A percentile compares a stretch with the other conserved stretches of the same genome.
Evolutionary conservation across 2,329 filamentous ascomycete species (phyloP).

Genomic region (Nakataea oryzae): DNA sequence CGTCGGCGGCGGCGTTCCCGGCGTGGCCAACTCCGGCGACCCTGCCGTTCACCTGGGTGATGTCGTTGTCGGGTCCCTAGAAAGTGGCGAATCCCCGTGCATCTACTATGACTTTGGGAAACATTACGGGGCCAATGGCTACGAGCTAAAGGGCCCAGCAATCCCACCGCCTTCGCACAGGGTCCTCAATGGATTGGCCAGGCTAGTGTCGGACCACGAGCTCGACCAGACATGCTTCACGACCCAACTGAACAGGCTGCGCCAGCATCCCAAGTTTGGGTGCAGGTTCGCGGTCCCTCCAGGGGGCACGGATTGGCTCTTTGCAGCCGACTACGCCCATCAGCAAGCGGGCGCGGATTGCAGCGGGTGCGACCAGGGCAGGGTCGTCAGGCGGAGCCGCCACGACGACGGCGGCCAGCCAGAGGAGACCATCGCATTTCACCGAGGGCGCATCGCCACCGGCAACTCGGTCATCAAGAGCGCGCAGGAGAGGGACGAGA

Average conservation of each 20-base stretch:
- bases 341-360: neutral
- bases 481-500: slow-evolving; percentile 17
- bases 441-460: slow-evolving; percentile 18
- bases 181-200: neutral
- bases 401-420: neutral
- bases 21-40: neutral
- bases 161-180: too few relatives aligned
- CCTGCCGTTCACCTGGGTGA: slow-evolving; percentile 6
- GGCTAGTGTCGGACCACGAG: slow-evolving; percentile 2
- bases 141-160: neutral
- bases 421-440: slow-evolving; percentile 4
- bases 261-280: neutral
- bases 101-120: slow-evolving; percentile 16
- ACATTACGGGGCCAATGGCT: neutral
- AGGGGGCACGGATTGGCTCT: neutral
- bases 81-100: slow-evolving; percentile 1
- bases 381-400: neutral
- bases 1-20: slow-evolving; percentile 8
- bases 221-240: neutral
- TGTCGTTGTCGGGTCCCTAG: slow-evolving; percentile 5
- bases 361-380: neutral
- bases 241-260: neutral
- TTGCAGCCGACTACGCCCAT: neutral
- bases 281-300: neutral
- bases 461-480: slow-evolving; percentile 25